Conservation (phyloP, 2,329 filamentous ascomycete species). For the Pyrenophora teres region DNA sequence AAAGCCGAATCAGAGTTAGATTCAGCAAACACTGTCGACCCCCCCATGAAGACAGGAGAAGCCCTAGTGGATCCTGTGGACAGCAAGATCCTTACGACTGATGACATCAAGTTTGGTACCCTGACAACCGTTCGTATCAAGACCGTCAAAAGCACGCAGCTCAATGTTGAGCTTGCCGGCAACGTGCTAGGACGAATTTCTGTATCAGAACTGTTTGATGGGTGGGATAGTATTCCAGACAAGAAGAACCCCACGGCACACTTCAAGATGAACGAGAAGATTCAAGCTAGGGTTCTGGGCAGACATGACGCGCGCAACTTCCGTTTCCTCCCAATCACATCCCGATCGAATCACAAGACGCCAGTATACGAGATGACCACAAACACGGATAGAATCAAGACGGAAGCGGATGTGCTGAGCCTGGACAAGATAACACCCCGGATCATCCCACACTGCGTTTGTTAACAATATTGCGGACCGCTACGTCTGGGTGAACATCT, state of each 20-base stretch:
- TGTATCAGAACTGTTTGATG: conserved; percentile 86
- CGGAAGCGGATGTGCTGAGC: conserved; percentile 66
- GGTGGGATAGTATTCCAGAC: conserved; percentile 83
- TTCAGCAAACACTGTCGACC: conserved; percentile 36
- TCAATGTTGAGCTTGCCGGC: conserved; percentile 87
- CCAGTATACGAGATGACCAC: conserved; percentile 84
- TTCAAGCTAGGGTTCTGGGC: conserved; percentile 79
- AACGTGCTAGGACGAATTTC: conserved; percentile 92
- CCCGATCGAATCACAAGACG: conserved; percentile 73
- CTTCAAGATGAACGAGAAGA: conserved; percentile 71
- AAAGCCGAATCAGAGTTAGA: conserved; percentile 54
- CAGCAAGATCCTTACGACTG: conserved; percentile 63
- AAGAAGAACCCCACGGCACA: conserved; percentile 77
- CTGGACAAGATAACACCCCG: conserved; percentile 74
- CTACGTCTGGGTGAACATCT: conserved; percentile 87
- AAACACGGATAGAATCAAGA: conserved; percentile 64
- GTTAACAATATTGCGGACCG: conserved; percentile 86
- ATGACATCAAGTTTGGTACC: conserved; percentile 75
- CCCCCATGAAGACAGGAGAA: conserved; percentile 39
- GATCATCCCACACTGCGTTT: conserved; percentile 76
- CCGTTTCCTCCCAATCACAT: conserved; percentile 87
- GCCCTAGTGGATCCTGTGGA: conserved; percentile 68
- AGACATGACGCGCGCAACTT: conserved; percentile 90
- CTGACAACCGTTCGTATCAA: conserved; percentile 76
- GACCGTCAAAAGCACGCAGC: conserved; percentile 87